Percentiles rank a stretch among this genome's conserved stretches.
Conservation (phyloP, 2,329 filamentous ascomycete species). For the Coniochaeta sp. region DNA sequence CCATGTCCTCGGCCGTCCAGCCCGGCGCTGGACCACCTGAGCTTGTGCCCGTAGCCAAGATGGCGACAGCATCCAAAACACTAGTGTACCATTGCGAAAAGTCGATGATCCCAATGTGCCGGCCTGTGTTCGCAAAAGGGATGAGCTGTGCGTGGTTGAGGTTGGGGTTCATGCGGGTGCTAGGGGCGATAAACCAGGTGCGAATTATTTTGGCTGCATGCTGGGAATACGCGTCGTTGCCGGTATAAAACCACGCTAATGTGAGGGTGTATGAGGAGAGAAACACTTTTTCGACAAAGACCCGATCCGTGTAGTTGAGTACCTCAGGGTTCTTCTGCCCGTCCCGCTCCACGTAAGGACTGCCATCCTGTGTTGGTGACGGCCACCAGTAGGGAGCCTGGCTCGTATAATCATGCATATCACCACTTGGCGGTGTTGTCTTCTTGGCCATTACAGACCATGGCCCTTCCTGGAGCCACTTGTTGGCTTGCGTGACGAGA, state of each 20-base stretch:
- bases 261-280: conserved; percentile 15
- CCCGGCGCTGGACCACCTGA: conserved; percentile 7
- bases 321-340: conserved; percentile 19
- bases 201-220: conserved; percentile 16
- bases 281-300: conserved; percentile 15
- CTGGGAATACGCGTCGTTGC: conserved; percentile 11
- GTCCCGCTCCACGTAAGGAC: conserved; percentile 17
- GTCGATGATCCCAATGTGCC: conserved; percentile 16
- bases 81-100: conserved; percentile 17
- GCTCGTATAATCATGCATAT: conserved; percentile 15
- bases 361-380: conserved; percentile 11
- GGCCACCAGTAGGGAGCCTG: conserved; percentile 19
- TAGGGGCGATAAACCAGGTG: conserved; percentile 17
- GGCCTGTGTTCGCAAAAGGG: conserved; percentile 14
- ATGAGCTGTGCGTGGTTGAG: conserved; percentile 16
- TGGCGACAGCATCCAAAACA: conserved; percentile 16
- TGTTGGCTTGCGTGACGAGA: conserved; percentile 8
- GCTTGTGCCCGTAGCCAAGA: conserved; percentile 2
- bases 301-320: conserved; percentile 11
- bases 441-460: conserved; percentile 17
- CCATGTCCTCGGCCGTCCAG: conserved; percentile 11
- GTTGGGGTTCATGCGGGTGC: conserved; percentile 18
- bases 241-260: conserved; percentile 21
- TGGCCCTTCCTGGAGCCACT: conserved; percentile 16
- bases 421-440: conserved; percentile 10